A percentile compares a stretch with the other conserved stretches of the same genome.
phyloP scores from a whole-genome alignment of 257 asterid species.

The Lycium barbarum region DNA sequence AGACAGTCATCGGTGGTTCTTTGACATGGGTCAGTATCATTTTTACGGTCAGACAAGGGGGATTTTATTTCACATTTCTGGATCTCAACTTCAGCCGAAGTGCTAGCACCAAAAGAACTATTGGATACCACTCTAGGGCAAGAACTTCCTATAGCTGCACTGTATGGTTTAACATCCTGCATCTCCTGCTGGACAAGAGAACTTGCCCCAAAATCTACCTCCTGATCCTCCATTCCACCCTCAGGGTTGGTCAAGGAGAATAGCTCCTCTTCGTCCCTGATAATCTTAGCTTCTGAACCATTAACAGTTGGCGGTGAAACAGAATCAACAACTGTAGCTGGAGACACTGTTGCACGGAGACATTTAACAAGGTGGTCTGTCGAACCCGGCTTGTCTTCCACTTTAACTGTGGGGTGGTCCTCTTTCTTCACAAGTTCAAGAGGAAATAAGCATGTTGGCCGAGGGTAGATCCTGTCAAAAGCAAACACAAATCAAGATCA shows the following conservation, averaged over 20 bases:
- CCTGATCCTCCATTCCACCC: conserved; percentile 40
- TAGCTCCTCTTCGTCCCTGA: conserved; percentile 40
- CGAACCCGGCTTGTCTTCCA: conserved; percentile 45
- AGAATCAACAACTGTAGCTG: conserved; percentile 40
- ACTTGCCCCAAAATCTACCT: conserved; percentile 44
- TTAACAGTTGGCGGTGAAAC: conserved; percentile 42
- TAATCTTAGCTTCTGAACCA: conserved; percentile 32
- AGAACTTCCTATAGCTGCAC: conserved; percentile 39
- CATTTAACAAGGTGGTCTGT: conserved; percentile 42
- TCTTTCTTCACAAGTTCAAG: conserved; percentile 50
- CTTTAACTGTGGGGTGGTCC: conserved; percentile 40
- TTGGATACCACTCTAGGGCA: conserved; percentile 34
- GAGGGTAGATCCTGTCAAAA: conserved; percentile 61
- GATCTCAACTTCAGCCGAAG: conserved; percentile 27
- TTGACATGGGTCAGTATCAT: conserved; percentile 38
- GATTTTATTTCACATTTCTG: conserved; percentile 28
- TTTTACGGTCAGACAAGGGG: conserved; percentile 43
- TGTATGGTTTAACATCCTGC: conserved; percentile 34
- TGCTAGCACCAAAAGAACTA: conserved; percentile 8
- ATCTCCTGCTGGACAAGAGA: conserved; percentile 44
- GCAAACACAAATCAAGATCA: conserved; percentile 17
- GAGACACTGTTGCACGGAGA: conserved; percentile 40
- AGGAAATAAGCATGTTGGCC: conserved; percentile 70
- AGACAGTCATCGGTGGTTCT: conserved; percentile 26
- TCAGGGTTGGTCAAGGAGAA: conserved; percentile 33